phyloP scores from a whole-genome alignment of 768 basidiomycete species.

The Coprinopsis marcescibilis region DNA sequence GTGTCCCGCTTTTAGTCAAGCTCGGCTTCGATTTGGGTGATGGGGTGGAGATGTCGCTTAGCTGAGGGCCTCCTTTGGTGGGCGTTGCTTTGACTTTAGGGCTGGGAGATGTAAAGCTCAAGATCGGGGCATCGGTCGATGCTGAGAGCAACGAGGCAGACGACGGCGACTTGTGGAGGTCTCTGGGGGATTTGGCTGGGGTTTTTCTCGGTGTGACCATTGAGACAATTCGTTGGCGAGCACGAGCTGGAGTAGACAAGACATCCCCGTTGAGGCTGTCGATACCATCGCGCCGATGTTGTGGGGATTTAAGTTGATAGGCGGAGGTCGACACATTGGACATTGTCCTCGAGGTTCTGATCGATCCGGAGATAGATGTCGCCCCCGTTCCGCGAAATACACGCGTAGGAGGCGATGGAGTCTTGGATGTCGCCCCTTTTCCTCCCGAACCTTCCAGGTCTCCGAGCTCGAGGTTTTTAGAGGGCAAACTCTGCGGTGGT shows the following conservation, averaged over 20 bases:
- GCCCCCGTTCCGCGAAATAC: slow-evolving; percentile 9
- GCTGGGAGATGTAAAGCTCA: slow-evolving; percentile 35
- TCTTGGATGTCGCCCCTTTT: slow-evolving; percentile 15
- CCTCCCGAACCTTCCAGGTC: slow-evolving; percentile 17
- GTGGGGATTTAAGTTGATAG: slow-evolving; percentile 15
- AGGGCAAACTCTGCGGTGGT: slow-evolving; percentile 27
- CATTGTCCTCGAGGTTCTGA: slow-evolving; percentile 20
- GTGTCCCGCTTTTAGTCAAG: slow-evolving; percentile 8
- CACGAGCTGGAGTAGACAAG: slow-evolving; percentile 26
- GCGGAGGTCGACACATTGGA: slow-evolving; percentile 22
- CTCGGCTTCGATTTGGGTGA: slow-evolving; percentile 9
- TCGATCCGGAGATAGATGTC: slow-evolving; percentile 21
- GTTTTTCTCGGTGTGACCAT: slow-evolving; percentile 32
- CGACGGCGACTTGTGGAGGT: slow-evolving; percentile 23
- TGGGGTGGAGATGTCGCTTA: not conserved
- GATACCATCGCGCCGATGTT: slow-evolving; percentile 10
- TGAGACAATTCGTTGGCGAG: slow-evolving; percentile 37
- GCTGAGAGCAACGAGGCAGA: slow-evolving; percentile 18
- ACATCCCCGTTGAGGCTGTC: slow-evolving; percentile 11
- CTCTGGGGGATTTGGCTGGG: slow-evolving; percentile 13
- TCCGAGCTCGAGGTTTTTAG: slow-evolving; percentile 24
- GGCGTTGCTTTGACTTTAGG: slow-evolving; percentile 27
- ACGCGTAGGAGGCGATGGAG: slow-evolving; percentile 21
- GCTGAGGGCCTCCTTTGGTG: slow-evolving; percentile 23
- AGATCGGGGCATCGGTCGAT: slow-evolving; percentile 25